Evolutionary conservation across 768 basidiomycete species (phyloP).

Genomic region (Tephrocybe sp.): DNA sequence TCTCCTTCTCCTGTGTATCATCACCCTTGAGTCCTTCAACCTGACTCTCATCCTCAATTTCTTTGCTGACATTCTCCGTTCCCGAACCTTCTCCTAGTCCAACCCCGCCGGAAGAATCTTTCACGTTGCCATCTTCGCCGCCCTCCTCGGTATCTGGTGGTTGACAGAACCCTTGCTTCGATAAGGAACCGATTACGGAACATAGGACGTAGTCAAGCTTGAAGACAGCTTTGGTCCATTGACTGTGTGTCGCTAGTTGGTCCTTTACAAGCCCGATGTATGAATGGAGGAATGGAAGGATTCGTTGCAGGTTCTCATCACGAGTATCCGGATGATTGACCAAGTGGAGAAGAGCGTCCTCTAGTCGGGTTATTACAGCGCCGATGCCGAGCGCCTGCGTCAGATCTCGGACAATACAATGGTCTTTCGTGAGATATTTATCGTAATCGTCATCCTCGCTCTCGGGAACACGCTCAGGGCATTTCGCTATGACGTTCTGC

Average conservation of each 20-base stretch:
- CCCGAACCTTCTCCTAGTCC: conserved; percentile 91
- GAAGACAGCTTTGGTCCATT: conserved; percentile 77
- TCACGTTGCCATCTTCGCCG: conserved; percentile 46
- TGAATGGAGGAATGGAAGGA: conserved; percentile 74
- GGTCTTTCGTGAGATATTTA: conserved; percentile 52
- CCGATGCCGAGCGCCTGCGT: conserved; percentile 50
- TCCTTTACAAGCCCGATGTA: conserved; percentile 59
- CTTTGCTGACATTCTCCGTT: conserved; percentile 84
- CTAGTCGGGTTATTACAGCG: conserved; percentile 40
- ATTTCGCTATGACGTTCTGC: conserved; percentile 55
- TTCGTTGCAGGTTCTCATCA: conserved; percentile 35
- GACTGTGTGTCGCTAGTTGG: conserved; percentile 54
- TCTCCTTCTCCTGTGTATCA: conserved; percentile 42
- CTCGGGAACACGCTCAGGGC: conserved; percentile 24
- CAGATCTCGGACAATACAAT: conserved; percentile 41
- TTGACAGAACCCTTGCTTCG: conserved; percentile 89
- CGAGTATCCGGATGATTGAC: conserved; percentile 32
- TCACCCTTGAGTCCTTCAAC: conserved; percentile 89
- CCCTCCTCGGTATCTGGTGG: conserved; percentile 72
- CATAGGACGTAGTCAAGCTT: conserved; percentile 82
- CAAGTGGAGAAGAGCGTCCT: conserved; percentile 38
- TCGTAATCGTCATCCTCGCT: conserved; percentile 40
- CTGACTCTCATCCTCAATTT: conserved; percentile 95
- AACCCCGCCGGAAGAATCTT: conserved; percentile 64
- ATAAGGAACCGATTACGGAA: conserved; percentile 69